Evolutionary conservation across 441 rosid genomes (phyloP), one percentile per base, ranked within the genome.

Genomic region (Pelargonium cotyledonis): DNA sequence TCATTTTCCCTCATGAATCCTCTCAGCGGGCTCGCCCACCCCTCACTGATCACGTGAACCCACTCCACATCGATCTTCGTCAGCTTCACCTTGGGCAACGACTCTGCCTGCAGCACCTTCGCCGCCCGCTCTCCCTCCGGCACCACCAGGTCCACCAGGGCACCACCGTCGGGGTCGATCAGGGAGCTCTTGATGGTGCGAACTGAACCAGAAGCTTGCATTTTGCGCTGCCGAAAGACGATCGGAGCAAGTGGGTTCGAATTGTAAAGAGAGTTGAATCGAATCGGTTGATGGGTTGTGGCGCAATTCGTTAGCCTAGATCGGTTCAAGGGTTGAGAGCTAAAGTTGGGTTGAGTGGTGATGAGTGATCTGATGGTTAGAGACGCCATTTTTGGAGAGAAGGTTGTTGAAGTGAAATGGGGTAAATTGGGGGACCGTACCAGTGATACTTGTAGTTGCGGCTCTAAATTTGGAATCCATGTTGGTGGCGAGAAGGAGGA

Each of bases 1-100:
- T 94, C 91, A 63, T 80, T 79, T 77, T 91, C 97, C 72, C 96
- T 87, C 99, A 91, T 94, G 75, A 94, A 94, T 65, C 97, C 99
- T 80, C 75, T 82, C 65, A 94, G 72, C 16, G 97, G 99, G 78
- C 96, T 91, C 55, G 99, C 94, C 97, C 99, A 94, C 0, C 99
- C 99, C 70, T 94, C 96, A 63, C 94, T 80, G n/a, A 89, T 81
- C 81, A 94, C 97, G 19, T 92, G 98, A 8, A 88, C 91, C 99
- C 99, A 95, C 83, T 92, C 98, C 23, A 89, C 65, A 76, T 95
- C 99, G 26, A 90, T 86, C 81, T 79, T 81, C 5, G 86, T 84
- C 65, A 95, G 78, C 75, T 68, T 77, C 74, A 85, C 95, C 78
- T 69, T 83, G 15, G 90, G 91, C 85, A 92, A 73, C 58, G 85